These are phyloP conservation scores for Hippophae rhamnoides DNA, from an alignment of 306 rosid species.

Conservation along the genomic window DNA sequence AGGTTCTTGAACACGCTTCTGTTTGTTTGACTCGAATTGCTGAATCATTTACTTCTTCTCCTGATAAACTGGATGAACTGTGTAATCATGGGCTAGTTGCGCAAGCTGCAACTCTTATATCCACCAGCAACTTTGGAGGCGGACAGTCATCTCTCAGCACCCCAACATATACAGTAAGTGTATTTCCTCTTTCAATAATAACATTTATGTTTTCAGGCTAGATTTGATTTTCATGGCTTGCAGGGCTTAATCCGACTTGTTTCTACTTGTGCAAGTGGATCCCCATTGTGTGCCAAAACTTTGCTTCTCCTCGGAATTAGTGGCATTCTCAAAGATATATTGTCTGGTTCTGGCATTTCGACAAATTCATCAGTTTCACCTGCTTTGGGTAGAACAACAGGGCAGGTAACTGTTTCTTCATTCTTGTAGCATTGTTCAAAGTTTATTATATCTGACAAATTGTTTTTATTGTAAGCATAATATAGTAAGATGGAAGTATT, in stretches of 20 bases:
- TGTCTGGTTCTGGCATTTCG: constrained; percentile 80
- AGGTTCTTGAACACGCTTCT: constrained; percentile 99
- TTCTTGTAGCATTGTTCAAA: background rate
- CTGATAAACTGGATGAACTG: constrained; percentile 85
- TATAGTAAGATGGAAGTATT: background rate
- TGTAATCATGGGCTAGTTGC: constrained; percentile 92
- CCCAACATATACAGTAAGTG: constrained; percentile 78
- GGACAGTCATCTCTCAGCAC: constrained; percentile 96
- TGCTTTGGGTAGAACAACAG: constrained; percentile 80
- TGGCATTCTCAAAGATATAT: constrained; percentile 84
- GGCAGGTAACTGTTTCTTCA: constrained; percentile 46
- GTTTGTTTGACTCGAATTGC: constrained; percentile 98
- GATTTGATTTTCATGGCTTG: constrained; percentile 24
- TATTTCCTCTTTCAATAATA: constrained; percentile 4
- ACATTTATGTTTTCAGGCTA: constrained; percentile 1
- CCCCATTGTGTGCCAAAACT: constrained; percentile 91
- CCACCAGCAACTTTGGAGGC: constrained; percentile 90
- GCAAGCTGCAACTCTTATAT: constrained; percentile 91
- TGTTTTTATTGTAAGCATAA: background rate
- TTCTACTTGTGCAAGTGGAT: constrained; percentile 95
- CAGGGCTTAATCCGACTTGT: constrained; percentile 98
- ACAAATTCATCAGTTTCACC: constrained; percentile 76
- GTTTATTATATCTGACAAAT: background rate
- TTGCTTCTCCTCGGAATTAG: constrained; percentile 86
- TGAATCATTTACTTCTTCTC: constrained; percentile 86